Evolutionary conservation across 2,329 filamentous ascomycete genomes (phyloP).

Genomic region (Neurospora crassa): DNA sequence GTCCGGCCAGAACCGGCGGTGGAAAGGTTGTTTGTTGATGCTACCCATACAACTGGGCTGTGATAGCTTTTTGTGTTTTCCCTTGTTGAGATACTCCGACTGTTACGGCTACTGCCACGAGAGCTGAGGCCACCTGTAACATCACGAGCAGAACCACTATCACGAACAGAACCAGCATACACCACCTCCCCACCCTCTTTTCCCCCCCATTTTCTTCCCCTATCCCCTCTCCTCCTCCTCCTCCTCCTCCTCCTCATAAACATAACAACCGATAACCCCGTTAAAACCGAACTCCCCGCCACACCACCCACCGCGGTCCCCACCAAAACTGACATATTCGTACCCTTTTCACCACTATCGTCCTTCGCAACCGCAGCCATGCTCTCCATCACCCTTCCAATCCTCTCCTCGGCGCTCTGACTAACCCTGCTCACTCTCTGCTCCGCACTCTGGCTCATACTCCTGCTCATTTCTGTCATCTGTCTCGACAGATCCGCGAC

Average conservation of each 20-base stretch:
- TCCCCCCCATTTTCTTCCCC: background rate
- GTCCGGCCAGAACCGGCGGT: background rate
- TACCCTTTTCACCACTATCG: background rate
- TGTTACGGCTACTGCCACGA: background rate
- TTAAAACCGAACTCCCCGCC: background rate
- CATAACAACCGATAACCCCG: background rate
- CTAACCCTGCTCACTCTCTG: background rate
- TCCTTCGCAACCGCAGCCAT: background rate
- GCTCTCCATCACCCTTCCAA: background rate
- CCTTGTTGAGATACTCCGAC: background rate
- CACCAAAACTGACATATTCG: background rate
- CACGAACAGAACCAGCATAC: background rate
- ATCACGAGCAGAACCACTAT: background rate
- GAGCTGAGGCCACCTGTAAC: background rate
- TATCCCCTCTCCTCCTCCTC: background rate
- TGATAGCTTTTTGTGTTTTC: background rate
- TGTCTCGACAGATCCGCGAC: constrained; percentile 10
- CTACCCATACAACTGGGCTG: background rate
- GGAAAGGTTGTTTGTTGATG: background rate
- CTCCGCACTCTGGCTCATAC: background rate
- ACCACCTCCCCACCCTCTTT: background rate
- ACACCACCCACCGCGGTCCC: background rate
- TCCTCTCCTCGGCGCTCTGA: background rate
- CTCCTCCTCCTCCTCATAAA: background rate
- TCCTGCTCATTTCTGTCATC: constrained; percentile 7